Conservation (phyloP, 2,329 filamentous ascomycete species). For the Aspergillus brunneoviolaceus region DNA sequence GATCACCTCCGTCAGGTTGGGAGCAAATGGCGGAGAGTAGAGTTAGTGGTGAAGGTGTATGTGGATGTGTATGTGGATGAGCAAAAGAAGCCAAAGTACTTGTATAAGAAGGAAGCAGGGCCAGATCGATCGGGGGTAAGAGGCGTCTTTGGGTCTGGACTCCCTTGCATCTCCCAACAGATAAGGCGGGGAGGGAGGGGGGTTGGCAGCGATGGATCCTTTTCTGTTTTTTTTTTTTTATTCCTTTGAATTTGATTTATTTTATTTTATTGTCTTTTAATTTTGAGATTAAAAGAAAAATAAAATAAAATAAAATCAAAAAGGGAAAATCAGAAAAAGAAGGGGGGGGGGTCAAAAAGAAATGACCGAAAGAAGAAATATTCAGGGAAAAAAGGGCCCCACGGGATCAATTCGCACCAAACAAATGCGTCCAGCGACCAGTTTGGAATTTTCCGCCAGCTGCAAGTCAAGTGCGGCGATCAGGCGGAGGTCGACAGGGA, state of each 20-base stretch:
- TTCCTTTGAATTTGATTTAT: slow-evolving; percentile 12
- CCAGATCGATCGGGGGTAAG: slow-evolving; percentile 25
- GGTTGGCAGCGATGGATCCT: slow-evolving; percentile 11
- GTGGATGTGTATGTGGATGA: slow-evolving; percentile 6
- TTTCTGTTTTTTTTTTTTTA: slow-evolving; percentile 8
- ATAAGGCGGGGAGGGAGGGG: slow-evolving; percentile 23
- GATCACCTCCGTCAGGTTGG: slow-evolving; percentile 5
- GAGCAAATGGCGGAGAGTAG: slow-evolving; percentile 11
- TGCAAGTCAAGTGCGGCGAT: slow-evolving; percentile 23
- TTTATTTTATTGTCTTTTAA: slow-evolving; percentile 11
- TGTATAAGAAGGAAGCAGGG: slow-evolving; percentile 7
- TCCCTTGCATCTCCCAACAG: slow-evolving; percentile 28
- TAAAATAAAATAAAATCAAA: slow-evolving; percentile 9
- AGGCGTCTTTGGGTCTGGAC: slow-evolving; percentile 17
- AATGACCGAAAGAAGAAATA: slow-evolving; percentile 3
- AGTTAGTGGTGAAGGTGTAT: slow-evolving; percentile 2
- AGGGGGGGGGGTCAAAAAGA: slow-evolving; percentile 6
- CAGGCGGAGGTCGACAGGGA: slow-evolving; percentile 24
- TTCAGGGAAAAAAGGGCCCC: slow-evolving; percentile 13
- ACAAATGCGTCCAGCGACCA: slow-evolving; percentile 16
- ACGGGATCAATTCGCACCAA: slow-evolving; percentile 10
- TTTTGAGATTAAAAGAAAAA: slow-evolving; percentile 5
- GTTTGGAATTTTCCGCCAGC: slow-evolving; percentile 15
- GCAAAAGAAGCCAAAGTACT: not conserved
- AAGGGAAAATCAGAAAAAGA: slow-evolving; percentile 8